phyloP scores from a whole-genome alignment of 2,329 filamentous ascomycete genomes.

The Gaeumannomyces tritici region DNA sequence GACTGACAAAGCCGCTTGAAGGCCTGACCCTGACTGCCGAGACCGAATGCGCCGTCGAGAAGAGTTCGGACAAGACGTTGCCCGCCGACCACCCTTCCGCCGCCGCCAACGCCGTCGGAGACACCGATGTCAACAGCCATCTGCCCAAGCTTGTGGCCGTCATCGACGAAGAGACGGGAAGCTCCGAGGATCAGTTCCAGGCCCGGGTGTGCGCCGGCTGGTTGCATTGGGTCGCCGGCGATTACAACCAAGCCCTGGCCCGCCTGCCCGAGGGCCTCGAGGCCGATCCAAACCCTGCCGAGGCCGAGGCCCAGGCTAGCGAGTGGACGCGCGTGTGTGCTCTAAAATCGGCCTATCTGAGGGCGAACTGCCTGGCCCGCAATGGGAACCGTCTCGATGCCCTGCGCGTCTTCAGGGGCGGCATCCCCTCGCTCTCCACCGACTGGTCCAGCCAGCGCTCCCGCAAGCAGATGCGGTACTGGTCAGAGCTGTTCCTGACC shows the following conservation, averaged over 20 bases:
- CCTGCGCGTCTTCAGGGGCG: slow-evolving; percentile 54
- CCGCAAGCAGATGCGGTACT: slow-evolving; percentile 60
- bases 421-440: slow-evolving; percentile 51
- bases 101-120: slow-evolving; percentile 27
- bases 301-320: slow-evolving; percentile 42
- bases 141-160: slow-evolving; percentile 42
- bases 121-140: slow-evolving; percentile 27
- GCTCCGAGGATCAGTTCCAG: slow-evolving; percentile 58
- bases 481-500: slow-evolving; percentile 70
- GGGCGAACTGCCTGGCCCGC: slow-evolving; percentile 52
- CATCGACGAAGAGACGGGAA: slow-evolving; percentile 46
- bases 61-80: slow-evolving; percentile 35
- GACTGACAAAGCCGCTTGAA: slow-evolving; percentile 22
- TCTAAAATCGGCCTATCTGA: slow-evolving; percentile 69
- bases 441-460: slow-evolving; percentile 41
- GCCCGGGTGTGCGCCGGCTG: slow-evolving; percentile 76
- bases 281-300: slow-evolving; percentile 30
- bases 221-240: slow-evolving; percentile 70
- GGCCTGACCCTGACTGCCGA: slow-evolving; percentile 63
- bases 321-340: slow-evolving; percentile 79
- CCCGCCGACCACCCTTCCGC: slow-evolving; percentile 29
- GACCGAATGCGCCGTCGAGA: slow-evolving; percentile 56
- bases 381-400: slow-evolving; percentile 46
- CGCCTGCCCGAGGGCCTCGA: slow-evolving; percentile 56
- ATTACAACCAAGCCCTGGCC: slow-evolving; percentile 52